Percentiles rank a stretch among this genome's conserved stretches.
phyloP scores from a whole-genome alignment of 208 protist genomes.

The Leishmania tarentolae region DNA sequence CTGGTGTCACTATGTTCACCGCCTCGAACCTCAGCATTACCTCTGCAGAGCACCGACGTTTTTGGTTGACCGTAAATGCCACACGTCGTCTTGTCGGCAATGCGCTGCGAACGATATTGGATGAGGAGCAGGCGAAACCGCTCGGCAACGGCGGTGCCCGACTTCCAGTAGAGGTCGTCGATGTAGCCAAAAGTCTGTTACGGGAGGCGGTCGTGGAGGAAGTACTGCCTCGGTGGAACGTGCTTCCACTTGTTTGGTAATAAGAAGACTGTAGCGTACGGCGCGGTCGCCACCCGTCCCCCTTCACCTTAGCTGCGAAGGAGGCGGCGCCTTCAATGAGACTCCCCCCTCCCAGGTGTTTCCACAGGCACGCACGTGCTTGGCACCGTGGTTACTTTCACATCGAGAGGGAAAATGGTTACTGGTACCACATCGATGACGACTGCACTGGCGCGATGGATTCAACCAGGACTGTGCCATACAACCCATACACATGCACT shows the following conservation, averaged over 20 bases:
- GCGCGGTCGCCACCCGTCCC: background rate
- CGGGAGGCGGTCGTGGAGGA: constrained; percentile 4
- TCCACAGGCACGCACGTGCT: background rate
- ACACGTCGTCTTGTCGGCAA: constrained; percentile 19
- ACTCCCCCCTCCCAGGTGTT: background rate
- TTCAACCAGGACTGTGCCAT: background rate
- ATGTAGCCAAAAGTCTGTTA: background rate
- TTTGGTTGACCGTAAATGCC: constrained; percentile 56
- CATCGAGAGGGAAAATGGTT: background rate
- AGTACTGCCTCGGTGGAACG: constrained; percentile 47
- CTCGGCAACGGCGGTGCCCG: background rate
- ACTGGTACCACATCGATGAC: background rate
- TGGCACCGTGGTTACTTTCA: background rate
- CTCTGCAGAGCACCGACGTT: constrained; percentile 61
- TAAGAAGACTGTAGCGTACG: background rate
- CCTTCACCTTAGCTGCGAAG: background rate
- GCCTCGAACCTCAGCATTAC: constrained; percentile 72
- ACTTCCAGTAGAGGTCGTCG: background rate
- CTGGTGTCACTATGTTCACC: constrained; percentile 59
- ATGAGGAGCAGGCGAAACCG: background rate
- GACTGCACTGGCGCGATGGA: background rate
- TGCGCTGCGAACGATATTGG: background rate
- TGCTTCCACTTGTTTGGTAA: constrained; percentile 47
- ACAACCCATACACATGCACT: background rate
- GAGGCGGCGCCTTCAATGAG: background rate